A percentile compares a stretch with the other conserved stretches of the same genome.
Evolutionary conservation across 2,329 filamentous ascomycete genomes (phyloP).

Genomic region (Colletotrichum agaves): DNA sequence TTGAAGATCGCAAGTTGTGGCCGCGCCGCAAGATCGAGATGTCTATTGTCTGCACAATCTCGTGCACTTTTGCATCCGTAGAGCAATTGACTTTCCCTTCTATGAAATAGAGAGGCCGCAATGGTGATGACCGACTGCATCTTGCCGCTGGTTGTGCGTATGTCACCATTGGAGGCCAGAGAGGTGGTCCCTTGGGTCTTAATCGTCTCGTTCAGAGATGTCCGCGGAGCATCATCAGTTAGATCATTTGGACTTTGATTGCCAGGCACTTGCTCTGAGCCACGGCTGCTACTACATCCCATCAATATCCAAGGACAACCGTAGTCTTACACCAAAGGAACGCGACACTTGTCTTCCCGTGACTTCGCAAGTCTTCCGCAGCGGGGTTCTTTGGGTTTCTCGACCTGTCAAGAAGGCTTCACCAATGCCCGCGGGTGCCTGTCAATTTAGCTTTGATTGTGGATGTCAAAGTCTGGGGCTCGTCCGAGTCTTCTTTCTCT

Average conservation of each 20-base stretch:
- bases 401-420: not conserved
- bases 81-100: not conserved
- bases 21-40: not conserved
- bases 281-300: not conserved
- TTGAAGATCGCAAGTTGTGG: not conserved
- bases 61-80: not conserved
- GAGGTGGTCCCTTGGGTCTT: not conserved
- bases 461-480: not conserved
- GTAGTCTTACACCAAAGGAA: not conserved
- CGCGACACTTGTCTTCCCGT: not conserved
- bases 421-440: not conserved
- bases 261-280: not conserved
- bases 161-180: not conserved
- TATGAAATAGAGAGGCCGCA: not conserved
- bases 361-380: not conserved
- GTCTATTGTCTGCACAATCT: not conserved
- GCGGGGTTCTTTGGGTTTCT: not conserved
- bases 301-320: not conserved
- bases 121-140: slow-evolving; percentile 15
- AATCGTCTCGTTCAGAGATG: slow-evolving; percentile 14
- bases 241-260: slow-evolving; percentile 10
- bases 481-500: not conserved
- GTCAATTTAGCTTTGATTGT: not conserved
- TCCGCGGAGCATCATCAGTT: slow-evolving; percentile 8
- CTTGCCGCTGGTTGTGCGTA: not conserved